These are phyloP conservation scores for Pterocarpus macrocarpus DNA, from an alignment of 306 rosid species.

Conservation along the genomic window DNA sequence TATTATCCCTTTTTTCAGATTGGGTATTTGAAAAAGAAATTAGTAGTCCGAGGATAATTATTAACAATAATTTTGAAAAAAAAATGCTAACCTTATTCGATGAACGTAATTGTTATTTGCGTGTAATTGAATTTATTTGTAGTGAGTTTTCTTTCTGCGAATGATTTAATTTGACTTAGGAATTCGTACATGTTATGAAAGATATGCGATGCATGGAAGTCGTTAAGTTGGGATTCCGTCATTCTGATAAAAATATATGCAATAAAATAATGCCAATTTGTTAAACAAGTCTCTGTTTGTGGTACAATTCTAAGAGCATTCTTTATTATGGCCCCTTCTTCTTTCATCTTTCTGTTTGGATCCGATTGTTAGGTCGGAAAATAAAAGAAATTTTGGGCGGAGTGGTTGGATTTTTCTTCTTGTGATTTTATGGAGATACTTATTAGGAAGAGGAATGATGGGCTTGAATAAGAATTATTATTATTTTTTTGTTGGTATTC, in stretches of 20 bases:
- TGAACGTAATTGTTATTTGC: neutral
- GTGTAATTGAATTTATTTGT: too few species aligned
- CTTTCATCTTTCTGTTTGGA: neutral
- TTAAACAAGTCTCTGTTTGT: neutral
- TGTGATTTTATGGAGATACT: neutral
- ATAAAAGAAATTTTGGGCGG: neutral
- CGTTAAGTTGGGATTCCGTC: slow-evolving; percentile 19
- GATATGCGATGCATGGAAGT: slow-evolving; percentile 6
- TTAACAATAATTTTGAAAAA: too few species aligned
- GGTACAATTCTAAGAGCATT: slow-evolving; percentile 23
- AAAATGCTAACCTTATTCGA: too few species aligned
- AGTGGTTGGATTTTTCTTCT: neutral
- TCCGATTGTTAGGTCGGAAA: slow-evolving; percentile 28
- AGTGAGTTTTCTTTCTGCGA: too few species aligned
- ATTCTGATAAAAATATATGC: neutral
- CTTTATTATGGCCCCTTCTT: neutral
- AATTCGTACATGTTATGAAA: slow-evolving; percentile 18
- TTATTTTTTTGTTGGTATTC: neutral
- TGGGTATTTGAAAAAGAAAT: too few species aligned
- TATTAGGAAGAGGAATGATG: neutral
- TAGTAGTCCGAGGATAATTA: too few species aligned
- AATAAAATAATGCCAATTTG: neutral
- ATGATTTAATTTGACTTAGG: neutral
- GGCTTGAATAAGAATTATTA: neutral
- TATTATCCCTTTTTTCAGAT: too few species aligned